Base-by-base conservation (phyloP, 345 rosid species). In the Toxicodendron radicans region DNA sequence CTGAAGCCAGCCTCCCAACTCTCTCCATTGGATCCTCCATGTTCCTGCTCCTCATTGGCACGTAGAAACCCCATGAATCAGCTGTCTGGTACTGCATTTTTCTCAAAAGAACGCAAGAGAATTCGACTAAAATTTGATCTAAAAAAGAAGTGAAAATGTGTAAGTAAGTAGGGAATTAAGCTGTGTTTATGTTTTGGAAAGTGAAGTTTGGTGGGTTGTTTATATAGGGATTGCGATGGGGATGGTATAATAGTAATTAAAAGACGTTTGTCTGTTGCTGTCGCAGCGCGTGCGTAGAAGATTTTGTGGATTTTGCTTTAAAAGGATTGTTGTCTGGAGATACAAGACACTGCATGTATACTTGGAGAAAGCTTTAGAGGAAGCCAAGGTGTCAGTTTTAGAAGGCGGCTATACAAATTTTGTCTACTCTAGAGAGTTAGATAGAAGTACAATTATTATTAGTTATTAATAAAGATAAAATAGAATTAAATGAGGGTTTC, bases 1-100 rank as follows among this genome's bases (percentile, higher is more conserved):
- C 89, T 0, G 89, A 75, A 1, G 88, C 91, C 73, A 89, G 76
- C 76, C 85, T 78, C 70, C 56, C 81, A 52, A 87, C 89, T 61
- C 74, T 71, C 76, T 87, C 83, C 79, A 86, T 2, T 1, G 91
- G 83, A 58, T 89, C 91, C 16, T 87, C 91, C 14, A 60, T 49
- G 0, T 65, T 71, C 56, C 74, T 56, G 30, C 76, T 64, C 24
- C 74, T 66, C 57, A 14, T 24, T 12, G 82, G 75, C 67, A 71
- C 46, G 41, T 65, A 70, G 68, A 49, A 78, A 14, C 74, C 71
- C 76, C 75, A 81, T 0, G 66, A 10, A 1, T 72, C 41, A 66
- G 78, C 81, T 4, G 67, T 57, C 33, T 73, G 76, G 58, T 67
- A 75, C 0, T 80, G 78, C 85, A 82, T 78, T 58, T 45, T 54